These are phyloP conservation scores for Fusarium poae DNA, from an alignment of 2,329 filamentous ascomycete genomes.

Conservation along the genomic window DNA sequence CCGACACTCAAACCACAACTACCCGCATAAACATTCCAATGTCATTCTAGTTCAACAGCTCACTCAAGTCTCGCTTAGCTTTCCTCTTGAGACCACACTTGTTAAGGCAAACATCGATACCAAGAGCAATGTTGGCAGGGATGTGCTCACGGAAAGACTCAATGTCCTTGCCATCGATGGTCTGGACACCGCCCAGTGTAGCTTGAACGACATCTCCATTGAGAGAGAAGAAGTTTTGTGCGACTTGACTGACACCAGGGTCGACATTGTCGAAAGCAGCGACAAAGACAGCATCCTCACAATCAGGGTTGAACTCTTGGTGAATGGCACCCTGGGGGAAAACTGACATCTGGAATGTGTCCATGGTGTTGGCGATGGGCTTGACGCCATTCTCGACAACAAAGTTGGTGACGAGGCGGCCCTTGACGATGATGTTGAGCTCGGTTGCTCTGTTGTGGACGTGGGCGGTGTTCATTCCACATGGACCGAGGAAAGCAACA, in stretches of 20 bases:
- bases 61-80: constrained; percentile 10
- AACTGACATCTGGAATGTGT: constrained; percentile 59
- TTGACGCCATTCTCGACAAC: constrained; percentile 10
- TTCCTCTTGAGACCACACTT: constrained; percentile 26
- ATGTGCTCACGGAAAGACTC: constrained; percentile 15
- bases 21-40: accelerated
- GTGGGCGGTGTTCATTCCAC: constrained; percentile 28
- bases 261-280: constrained; percentile 62
- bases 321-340: constrained; percentile 65
- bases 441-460: constrained; percentile 23
- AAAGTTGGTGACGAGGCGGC: constrained; percentile 22
- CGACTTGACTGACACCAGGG: constrained; percentile 60
- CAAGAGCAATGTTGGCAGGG: constrained; percentile 21
- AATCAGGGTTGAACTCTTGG: constrained; percentile 65
- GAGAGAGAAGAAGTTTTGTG: constrained; percentile 51
- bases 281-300: constrained; percentile 62
- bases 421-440: constrained; percentile 26
- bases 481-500: constrained; percentile 13
- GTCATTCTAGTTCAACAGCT: neutral
- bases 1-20: neutral
- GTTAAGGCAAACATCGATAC: constrained; percentile 27
- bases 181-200: constrained; percentile 7
- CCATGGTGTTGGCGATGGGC: constrained; percentile 56
- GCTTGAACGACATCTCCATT: constrained; percentile 1
- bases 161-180: constrained; percentile 24